A percentile compares a stretch with the other conserved stretches of the same genome.
These are phyloP conservation scores for Silene latifolia DNA, from an alignment of 148 eudicot genomes.

Conservation along the genomic window DNA sequence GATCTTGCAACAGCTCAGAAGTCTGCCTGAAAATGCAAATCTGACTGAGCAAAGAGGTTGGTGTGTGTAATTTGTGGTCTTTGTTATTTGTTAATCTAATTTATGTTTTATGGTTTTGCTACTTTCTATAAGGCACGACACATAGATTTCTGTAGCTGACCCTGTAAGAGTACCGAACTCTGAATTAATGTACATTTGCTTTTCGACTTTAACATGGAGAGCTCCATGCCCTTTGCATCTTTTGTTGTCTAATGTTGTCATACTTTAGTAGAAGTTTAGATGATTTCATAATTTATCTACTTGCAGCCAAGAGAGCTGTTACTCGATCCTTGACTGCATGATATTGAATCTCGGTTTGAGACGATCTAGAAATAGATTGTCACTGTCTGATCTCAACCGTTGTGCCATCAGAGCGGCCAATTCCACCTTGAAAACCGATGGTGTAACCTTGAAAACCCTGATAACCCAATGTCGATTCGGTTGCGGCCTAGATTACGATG, in stretches of 20 bases:
- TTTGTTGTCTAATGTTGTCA: too few species aligned
- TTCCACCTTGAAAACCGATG: too few species aligned
- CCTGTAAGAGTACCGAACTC: background rate
- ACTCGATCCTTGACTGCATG: too few species aligned
- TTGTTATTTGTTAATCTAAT: background rate
- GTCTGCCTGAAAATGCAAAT: slow-evolving; percentile 45
- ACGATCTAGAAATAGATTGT: background rate
- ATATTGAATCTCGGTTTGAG: too few species aligned
- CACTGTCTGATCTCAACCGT: too few species aligned
- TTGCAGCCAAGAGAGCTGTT: background rate
- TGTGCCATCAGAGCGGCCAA: too few species aligned
- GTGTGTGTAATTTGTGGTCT: slow-evolving; percentile 29
- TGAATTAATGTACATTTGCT: background rate
- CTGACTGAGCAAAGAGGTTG: slow-evolving; percentile 60
- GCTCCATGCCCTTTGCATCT: background rate
- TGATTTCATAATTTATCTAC: background rate
- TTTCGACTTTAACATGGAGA: background rate
- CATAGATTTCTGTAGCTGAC: background rate
- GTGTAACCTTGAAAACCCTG: too few species aligned
- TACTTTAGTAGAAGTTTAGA: too few species aligned
- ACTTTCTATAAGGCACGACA: background rate
- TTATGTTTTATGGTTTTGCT: background rate
- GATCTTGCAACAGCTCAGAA: slow-evolving; percentile 47
- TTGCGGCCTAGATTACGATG: too few species aligned
- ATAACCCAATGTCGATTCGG: too few species aligned